These are phyloP conservation scores for Bacidia gigantensis DNA, from an alignment of 495 filamentous ascomycete genomes.

Conservation along the genomic window DNA sequence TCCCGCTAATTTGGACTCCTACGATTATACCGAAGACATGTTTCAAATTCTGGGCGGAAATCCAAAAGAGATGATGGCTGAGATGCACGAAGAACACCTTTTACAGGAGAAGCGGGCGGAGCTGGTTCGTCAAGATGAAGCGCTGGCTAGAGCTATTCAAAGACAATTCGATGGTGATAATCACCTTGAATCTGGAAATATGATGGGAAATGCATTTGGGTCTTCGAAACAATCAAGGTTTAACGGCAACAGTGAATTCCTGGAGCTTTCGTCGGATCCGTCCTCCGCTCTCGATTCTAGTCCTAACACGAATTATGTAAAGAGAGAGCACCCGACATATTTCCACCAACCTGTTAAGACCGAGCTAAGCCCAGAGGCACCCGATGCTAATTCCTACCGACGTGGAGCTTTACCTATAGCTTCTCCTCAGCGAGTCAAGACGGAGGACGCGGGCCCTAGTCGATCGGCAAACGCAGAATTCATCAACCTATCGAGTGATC, in stretches of 20 bases:
- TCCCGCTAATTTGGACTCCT: slow-evolving; percentile 18
- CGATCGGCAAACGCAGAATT: neutral
- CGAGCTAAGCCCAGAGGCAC: too few relatives aligned
- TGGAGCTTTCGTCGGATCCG: too few relatives aligned
- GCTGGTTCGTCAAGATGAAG: slow-evolving; percentile 34
- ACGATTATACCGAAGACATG: slow-evolving; percentile 14
- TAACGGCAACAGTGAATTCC: too few relatives aligned
- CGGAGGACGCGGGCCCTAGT: neutral
- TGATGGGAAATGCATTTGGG: too few relatives aligned
- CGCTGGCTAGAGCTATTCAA: slow-evolving; percentile 33
- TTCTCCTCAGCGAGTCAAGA: neutral
- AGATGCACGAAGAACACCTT: slow-evolving; percentile 27
- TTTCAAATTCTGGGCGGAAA: slow-evolving; percentile 21
- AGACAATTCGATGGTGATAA: slow-evolving; percentile 1
- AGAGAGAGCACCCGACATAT: too few relatives aligned
- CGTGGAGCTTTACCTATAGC: too few relatives aligned
- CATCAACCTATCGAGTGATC: neutral
- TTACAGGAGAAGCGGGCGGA: slow-evolving; percentile 25
- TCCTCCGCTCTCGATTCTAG: too few relatives aligned
- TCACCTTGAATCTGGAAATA: neutral
- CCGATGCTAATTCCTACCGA: too few relatives aligned
- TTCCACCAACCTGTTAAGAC: too few relatives aligned
- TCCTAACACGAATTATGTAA: too few relatives aligned
- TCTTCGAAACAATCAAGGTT: too few relatives aligned
- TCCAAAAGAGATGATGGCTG: slow-evolving; percentile 20